Evolutionary conservation across 345 rosid genomes (phyloP).

Genomic region (Raphanus sativus): DNA sequence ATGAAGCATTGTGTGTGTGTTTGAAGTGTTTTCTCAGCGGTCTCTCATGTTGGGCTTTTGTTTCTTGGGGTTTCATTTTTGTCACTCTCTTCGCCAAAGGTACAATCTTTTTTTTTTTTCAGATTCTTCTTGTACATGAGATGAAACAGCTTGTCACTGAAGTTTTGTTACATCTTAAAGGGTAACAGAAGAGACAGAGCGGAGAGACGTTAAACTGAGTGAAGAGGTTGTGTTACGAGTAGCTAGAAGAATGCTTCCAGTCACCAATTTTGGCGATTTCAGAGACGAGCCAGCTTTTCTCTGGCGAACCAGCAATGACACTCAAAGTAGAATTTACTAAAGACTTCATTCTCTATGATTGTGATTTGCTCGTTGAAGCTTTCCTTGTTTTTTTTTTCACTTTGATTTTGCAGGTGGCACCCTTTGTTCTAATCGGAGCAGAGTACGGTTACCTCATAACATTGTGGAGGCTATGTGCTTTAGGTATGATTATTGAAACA

Average conservation of each 20-base stretch:
- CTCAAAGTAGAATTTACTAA: conserved; percentile 55
- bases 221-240: conserved; percentile 67
- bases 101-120: conserved; percentile 8
- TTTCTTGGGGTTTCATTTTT: conserved; percentile 73
- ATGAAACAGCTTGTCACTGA: background rate
- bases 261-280: conserved; percentile 68
- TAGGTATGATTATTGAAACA: conserved; percentile 47
- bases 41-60: conserved; percentile 81
- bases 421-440: conserved; percentile 81
- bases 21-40: conserved; percentile 67
- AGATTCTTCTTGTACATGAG: background rate
- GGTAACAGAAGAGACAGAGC: conserved; percentile 39
- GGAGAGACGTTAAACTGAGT: conserved; percentile 50
- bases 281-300: conserved; percentile 67
- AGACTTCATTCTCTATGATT: background rate
- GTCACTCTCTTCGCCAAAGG: conserved; percentile 75
- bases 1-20: conserved; percentile 6
- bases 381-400: background rate
- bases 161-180: conserved; percentile 39
- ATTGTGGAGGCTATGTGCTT: conserved; percentile 66
- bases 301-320: conserved; percentile 87
- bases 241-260: conserved; percentile 70
- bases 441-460: conserved; percentile 84
- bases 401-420: conserved; percentile 57
- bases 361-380: background rate